These are phyloP conservation scores for Suillus discolor DNA, from an alignment of 768 basidiomycete genomes.

Conservation along the genomic window DNA sequence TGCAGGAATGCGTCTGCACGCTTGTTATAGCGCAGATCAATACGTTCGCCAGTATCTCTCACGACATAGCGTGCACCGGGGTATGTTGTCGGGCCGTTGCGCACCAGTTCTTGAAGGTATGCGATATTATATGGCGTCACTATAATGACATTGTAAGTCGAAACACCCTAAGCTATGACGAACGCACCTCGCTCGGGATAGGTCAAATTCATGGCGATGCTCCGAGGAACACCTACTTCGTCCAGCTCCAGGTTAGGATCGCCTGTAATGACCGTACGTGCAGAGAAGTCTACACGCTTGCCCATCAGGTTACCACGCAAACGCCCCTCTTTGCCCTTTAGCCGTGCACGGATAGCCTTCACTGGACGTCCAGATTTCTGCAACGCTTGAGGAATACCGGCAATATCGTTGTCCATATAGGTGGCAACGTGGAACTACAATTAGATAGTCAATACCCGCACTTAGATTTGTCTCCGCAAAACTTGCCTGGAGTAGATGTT, in stretches of 20 bases:
- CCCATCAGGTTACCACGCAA: conserved; percentile 99
- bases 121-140: conserved; percentile 98
- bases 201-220: conserved; percentile 97
- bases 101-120: conserved; percentile 91
- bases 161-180: background rate
- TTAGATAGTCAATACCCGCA: background rate
- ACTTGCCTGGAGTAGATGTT: conserved; percentile 89
- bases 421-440: conserved; percentile 95
- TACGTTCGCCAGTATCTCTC: conserved; percentile 95
- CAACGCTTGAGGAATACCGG: conserved; percentile 94
- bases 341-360: conserved; percentile 95
- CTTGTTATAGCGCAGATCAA: conserved; percentile 96
- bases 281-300: conserved; percentile 99
- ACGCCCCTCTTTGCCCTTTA: conserved; percentile 99
- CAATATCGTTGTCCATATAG: conserved; percentile 99
- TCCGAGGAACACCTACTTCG: conserved; percentile 93
- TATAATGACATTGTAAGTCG: conserved; percentile 33
- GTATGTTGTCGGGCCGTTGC: conserved; percentile 92
- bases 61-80: conserved; percentile 97
- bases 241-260: conserved; percentile 97
- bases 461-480: background rate
- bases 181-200: conserved; percentile 88
- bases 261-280: conserved; percentile 98
- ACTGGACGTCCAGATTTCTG: conserved; percentile 98
- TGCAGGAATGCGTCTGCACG: conserved; percentile 93